A percentile compares a stretch with the other conserved stretches of the same genome.
Evolutionary conservation across 441 rosid genomes (phyloP).

Genomic region (Jatropha multifida): DNA sequence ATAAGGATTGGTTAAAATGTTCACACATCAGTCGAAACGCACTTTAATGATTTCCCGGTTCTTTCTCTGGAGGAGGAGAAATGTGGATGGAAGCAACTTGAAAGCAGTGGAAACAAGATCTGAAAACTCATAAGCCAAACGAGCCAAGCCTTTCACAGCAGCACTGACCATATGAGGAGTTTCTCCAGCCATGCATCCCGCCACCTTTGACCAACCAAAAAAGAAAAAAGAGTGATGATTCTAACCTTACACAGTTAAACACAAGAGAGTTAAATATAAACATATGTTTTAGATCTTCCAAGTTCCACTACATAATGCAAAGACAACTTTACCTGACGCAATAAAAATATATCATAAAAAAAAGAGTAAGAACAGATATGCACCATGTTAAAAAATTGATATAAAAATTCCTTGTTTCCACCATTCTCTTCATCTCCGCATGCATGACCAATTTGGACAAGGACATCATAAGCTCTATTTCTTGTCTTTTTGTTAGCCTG

Average conservation of each 20-base stretch:
- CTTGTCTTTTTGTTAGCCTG: conserved; percentile 93
- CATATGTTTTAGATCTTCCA: conserved; percentile 1
- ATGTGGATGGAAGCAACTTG: conserved; percentile 81
- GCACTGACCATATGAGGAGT: conserved; percentile 98
- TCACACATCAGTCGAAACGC: conserved; percentile 22
- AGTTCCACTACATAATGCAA: conserved; percentile 14
- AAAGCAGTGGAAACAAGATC: conserved; percentile 81
- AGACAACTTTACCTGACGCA: not conserved
- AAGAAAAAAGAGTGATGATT: conserved; percentile 2
- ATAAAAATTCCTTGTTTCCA: conserved; percentile 71
- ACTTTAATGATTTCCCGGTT: conserved; percentile 90
- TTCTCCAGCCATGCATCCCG: conserved; percentile 94
- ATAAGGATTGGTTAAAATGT: conserved; percentile 16
- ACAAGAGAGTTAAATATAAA: not conserved
- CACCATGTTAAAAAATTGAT: conserved; percentile 83
- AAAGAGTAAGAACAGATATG: conserved; percentile 12
- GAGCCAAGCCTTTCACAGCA: conserved; percentile 92
- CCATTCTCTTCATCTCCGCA: conserved; percentile 87
- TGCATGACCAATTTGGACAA: conserved; percentile 91
- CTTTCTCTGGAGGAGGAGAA: conserved; percentile 81
- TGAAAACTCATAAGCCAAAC: conserved; percentile 89
- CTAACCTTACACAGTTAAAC: not conserved
- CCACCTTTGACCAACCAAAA: conserved; percentile 49
- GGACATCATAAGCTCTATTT: conserved; percentile 89
- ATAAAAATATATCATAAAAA: not conserved